These are phyloP conservation scores for Fusarium globosum DNA, from an alignment of 2,329 filamentous ascomycete species.

Conservation along the genomic window DNA sequence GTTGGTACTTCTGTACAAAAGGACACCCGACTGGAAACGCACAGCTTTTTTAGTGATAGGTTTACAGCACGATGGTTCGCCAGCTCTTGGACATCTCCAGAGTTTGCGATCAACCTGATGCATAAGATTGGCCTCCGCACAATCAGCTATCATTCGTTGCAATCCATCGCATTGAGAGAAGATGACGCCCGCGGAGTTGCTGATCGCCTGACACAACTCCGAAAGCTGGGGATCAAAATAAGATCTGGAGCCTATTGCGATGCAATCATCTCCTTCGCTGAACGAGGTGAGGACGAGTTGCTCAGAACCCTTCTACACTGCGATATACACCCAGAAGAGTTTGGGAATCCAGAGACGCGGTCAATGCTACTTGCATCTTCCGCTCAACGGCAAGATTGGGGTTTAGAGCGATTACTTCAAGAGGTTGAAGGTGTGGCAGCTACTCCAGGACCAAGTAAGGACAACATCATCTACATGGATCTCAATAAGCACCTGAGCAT, in stretches of 20 bases:
- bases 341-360: slow-evolving; percentile 59
- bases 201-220: slow-evolving; percentile 69
- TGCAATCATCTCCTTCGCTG: slow-evolving; percentile 72
- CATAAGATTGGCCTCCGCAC: slow-evolving; percentile 75
- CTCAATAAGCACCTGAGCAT: slow-evolving; percentile 40
- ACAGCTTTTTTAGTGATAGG: slow-evolving; percentile 50
- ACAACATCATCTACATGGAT: slow-evolving; percentile 31
- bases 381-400: slow-evolving; percentile 50
- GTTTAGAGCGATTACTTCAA: slow-evolving; percentile 57
- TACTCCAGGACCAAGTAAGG: slow-evolving; percentile 19
- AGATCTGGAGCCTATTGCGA: slow-evolving; percentile 72
- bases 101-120: slow-evolving; percentile 77
- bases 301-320: slow-evolving; percentile 59
- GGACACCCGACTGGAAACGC: not conserved
- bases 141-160: slow-evolving; percentile 81
- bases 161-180: slow-evolving; percentile 79
- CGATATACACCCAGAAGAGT: slow-evolving; percentile 67
- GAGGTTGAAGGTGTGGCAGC: slow-evolving; percentile 50
- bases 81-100: slow-evolving; percentile 74
- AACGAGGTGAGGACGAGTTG: slow-evolving; percentile 63
- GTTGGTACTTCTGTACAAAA: not conserved
- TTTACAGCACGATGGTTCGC: slow-evolving; percentile 88
- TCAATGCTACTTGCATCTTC: slow-evolving; percentile 52
- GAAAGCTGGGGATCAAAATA: slow-evolving; percentile 70
- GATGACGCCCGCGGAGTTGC: slow-evolving; percentile 65